Base-by-base conservation (phyloP, 345 rosid species). In the Gossypium anomalum region DNA sequence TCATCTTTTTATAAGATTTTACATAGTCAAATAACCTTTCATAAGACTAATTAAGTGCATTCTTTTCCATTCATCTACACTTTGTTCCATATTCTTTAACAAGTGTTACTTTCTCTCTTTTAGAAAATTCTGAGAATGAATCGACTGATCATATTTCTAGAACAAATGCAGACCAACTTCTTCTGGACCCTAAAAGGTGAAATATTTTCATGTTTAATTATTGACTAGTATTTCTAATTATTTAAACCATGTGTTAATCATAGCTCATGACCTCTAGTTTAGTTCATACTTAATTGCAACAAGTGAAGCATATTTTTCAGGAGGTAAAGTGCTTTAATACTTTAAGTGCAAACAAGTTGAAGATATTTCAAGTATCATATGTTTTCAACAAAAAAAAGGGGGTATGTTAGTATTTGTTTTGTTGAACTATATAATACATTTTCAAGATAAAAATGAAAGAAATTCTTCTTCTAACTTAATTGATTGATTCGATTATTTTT, bases 181-280 rank as follows among this genome's bases (percentile, higher is more conserved):
- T 80, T 22, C 19, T 76, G 56, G 85, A 85, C 53, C 83, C 79
- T 27, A 74, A 80, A 58, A 85, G 87, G 87, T 82, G 73, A 79
- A 75, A 23, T 34, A 3, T 17, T 25, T 15, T 38, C 49, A 65
- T 27, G 13, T 29, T 57, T 57, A 57, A 23, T 57, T 22, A 22
- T 57, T 20, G 62, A 0, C 23, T 57, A 20, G 19, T n/a, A 6
- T 53, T 53, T 53, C 9, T n/a, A 17, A n/a, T n/a, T n/a, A 53
- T n/a, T 53, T 19, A 53, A 62, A 17, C n/a, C 20, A 51, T 51
- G 56, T 51, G 19, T 51, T 51, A 7, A 25, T 13, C 10, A 23
- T 1, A 58, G 27, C 7, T 22, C 27, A 23, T 58, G 38, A 34
- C 6, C 38, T 34, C 38, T 34, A 34, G 6, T 34, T 34, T 34